Base-by-base conservation (phyloP, 108 stramenopile species). In the Cyclotella cryptica region DNA sequence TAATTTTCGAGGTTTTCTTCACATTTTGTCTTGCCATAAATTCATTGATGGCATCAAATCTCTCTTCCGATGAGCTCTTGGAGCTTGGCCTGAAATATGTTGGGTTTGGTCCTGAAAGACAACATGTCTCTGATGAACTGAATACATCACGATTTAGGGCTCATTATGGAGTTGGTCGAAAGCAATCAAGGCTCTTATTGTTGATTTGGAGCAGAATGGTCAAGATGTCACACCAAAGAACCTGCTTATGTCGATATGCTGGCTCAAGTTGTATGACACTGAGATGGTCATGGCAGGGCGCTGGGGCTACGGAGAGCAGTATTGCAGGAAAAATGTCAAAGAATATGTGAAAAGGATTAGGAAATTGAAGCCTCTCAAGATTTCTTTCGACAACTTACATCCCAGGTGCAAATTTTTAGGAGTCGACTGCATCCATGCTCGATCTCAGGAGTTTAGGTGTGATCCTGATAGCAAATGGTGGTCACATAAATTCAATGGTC, bases 231-330 rank as follows among this genome's bases (percentile, higher is more conserved):
- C 47, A 19, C 67, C 26, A 30, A 26, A 3, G 51, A 53, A 49
- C 41, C 63, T 65, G 21, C 42, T 65, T 15, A 65, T 65, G 63
- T 30, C 67, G n/a, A 51, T 69, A 0, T 8, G 19, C 13, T 69
- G 67, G 67, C 21, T 69, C 19, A 69, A 52, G 17, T n/a, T 27
- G 51, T 69, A 69, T 30, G 49, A 52, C 46, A 49, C 26, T 22
- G 67, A 69, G 28, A 49, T 51, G 26, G 67, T n/a, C n/a, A n/a
- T n/a, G n/a, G n/a, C n/a, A n/a, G n/a, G n/a, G n/a, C n/a, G n/a
- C n/a, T n/a, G n/a, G n/a, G n/a, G n/a, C n/a, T n/a, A n/a, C n/a
- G n/a, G n/a, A n/a, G n/a, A n/a, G n/a, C n/a, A n/a, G n/a, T 69
- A 69, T 35, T 69, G 67, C 49, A 26, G 67, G 22, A 49, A 69